These are phyloP conservation scores for Limonium bicolor DNA, from an alignment of 148 eudicot genomes.

Conservation along the genomic window DNA sequence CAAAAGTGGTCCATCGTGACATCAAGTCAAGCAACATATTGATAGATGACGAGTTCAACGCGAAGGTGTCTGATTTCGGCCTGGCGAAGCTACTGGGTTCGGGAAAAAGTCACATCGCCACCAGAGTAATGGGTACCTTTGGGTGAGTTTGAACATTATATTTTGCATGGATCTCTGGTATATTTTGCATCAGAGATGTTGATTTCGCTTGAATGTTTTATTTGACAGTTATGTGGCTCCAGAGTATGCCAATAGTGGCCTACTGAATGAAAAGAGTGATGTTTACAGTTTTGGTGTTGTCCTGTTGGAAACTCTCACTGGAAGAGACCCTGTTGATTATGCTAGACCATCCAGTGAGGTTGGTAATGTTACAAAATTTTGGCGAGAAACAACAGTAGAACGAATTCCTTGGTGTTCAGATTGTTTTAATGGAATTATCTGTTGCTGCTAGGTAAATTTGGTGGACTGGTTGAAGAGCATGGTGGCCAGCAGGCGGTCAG, in stretches of 20 bases:
- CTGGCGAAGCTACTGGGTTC: slow-evolving; percentile 62
- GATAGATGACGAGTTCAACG: slow-evolving; percentile 47
- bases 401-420: neutral
- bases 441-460: slow-evolving; percentile 45
- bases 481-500: slow-evolving; percentile 81
- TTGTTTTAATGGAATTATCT: neutral
- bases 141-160: slow-evolving; percentile 22
- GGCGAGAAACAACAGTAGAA: slow-evolving; percentile 1
- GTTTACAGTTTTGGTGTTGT: slow-evolving; percentile 83
- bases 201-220: no score
- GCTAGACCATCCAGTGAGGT: slow-evolving; percentile 78
- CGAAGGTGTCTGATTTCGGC: slow-evolving; percentile 73
- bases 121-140: slow-evolving; percentile 73
- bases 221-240: slow-evolving; percentile 77
- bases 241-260: slow-evolving; percentile 83
- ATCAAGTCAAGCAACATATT: slow-evolving; percentile 66
- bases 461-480: slow-evolving; percentile 93
- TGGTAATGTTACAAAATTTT: neutral
- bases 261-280: slow-evolving; percentile 84
- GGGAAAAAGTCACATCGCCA: slow-evolving; percentile 57
- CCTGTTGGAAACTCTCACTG: slow-evolving; percentile 68
- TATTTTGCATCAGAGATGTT: no score
- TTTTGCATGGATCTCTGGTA: no score
- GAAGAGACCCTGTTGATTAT: slow-evolving; percentile 90
- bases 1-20: slow-evolving; percentile 76